These are phyloP conservation scores for Thielaviopsis populi DNA, from an alignment of 2,329 filamentous ascomycete species.

Conservation along the genomic window DNA sequence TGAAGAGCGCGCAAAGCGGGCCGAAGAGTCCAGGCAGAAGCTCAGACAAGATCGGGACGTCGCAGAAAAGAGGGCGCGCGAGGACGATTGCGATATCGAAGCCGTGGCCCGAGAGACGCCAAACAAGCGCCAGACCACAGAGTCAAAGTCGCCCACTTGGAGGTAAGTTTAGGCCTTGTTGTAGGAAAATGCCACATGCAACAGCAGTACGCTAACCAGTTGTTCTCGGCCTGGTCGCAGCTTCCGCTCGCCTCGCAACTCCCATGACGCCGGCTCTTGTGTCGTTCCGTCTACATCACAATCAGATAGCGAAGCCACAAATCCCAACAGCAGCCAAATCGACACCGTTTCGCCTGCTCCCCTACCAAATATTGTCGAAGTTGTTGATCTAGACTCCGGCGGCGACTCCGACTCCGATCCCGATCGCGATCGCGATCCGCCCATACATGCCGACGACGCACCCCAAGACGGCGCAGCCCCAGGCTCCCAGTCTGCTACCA, in stretches of 20 bases:
- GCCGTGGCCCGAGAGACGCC: background rate
- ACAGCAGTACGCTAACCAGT: background rate
- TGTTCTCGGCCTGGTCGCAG: background rate
- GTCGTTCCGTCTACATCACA: background rate
- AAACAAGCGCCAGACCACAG: background rate
- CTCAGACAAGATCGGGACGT: background rate
- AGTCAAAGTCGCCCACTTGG: background rate
- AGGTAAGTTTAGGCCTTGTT: background rate
- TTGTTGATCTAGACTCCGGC: background rate
- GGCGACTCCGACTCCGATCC: background rate
- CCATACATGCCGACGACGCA: slow-evolving; percentile 9
- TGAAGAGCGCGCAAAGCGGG: slow-evolving; percentile 20
- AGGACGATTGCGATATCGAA: background rate
- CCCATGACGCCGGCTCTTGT: background rate
- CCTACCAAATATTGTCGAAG: background rate
- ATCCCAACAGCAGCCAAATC: background rate
- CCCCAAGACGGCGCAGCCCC: slow-evolving; percentile 4
- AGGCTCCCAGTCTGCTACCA: background rate
- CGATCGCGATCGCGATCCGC: background rate
- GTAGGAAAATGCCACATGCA: background rate
- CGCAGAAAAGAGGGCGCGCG: background rate
- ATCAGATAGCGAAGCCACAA: background rate
- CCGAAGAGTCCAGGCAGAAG: slow-evolving; percentile 5
- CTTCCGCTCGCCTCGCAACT: background rate
- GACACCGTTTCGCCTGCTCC: background rate